Evolutionary conservation across 2,329 filamentous ascomycete genomes (phyloP).

Genomic region (Botrytis fabae): DNA sequence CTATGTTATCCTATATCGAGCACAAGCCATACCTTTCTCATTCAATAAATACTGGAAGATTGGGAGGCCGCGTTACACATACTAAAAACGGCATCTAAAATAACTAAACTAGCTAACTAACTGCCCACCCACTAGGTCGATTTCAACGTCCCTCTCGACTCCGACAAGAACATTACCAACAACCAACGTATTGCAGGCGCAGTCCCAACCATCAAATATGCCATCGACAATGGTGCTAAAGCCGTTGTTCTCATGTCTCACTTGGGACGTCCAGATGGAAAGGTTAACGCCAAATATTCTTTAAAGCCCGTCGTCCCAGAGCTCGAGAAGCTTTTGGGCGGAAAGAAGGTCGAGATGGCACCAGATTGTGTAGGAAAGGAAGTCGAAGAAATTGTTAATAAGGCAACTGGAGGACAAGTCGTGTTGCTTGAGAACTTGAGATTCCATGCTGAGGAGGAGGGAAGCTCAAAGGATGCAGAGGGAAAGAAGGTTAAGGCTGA

Average conservation of each 20-base stretch:
- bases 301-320: slow-evolving; percentile 88
- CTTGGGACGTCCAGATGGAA: slow-evolving; percentile 91
- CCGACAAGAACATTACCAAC: slow-evolving; percentile 93
- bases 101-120: slow-evolving; percentile 31
- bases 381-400: slow-evolving; percentile 86
- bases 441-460: slow-evolving; percentile 98
- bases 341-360: slow-evolving; percentile 81
- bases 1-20: background rate
- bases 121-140: slow-evolving; percentile 67
- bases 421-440: slow-evolving; percentile 96
- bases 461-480: slow-evolving; percentile 86
- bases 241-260: slow-evolving; percentile 97
- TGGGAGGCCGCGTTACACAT: too few relatives aligned
- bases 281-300: slow-evolving; percentile 89
- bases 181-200: slow-evolving; percentile 97
- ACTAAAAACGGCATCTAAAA: slow-evolving; percentile 16
- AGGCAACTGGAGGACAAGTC: slow-evolving; percentile 76
- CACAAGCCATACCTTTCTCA: background rate
- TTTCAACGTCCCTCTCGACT: slow-evolving; percentile 98
- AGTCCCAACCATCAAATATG: slow-evolving; percentile 92
- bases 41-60: background rate
- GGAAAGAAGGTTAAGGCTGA: slow-evolving; percentile 99
- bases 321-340: slow-evolving; percentile 81
- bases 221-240: slow-evolving; percentile 86
- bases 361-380: slow-evolving; percentile 87